Conservation (phyloP, 768 basidiomycete species). For the Tricholoma furcatifolium region DNA sequence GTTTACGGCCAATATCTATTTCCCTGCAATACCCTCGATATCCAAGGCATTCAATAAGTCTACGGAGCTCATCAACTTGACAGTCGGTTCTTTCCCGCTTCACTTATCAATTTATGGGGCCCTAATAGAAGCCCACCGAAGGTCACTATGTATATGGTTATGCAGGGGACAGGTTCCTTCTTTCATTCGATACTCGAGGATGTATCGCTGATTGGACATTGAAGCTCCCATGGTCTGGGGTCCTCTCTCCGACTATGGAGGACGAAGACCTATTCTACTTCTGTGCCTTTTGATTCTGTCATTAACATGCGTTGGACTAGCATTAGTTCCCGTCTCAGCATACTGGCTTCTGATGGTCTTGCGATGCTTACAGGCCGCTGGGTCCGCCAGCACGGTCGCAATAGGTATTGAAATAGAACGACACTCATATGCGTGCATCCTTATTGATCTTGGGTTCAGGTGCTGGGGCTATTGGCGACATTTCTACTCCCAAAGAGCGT, state of each 20-base stretch:
- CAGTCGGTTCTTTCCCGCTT: slow-evolving; percentile 45
- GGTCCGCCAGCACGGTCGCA: slow-evolving; percentile 77
- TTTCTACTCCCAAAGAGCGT: slow-evolving; percentile 69
- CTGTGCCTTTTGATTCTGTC: slow-evolving; percentile 63
- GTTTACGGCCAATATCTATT: slow-evolving; percentile 69
- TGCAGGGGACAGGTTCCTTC: slow-evolving; percentile 56
- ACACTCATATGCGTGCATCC: no score
- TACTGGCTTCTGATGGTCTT: slow-evolving; percentile 82
- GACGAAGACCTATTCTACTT: slow-evolving; percentile 63
- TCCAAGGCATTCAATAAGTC: slow-evolving; percentile 61
- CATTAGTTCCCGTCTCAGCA: slow-evolving; percentile 47
- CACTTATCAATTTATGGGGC: not conserved
- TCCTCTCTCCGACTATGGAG: slow-evolving; percentile 62
- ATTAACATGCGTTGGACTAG: slow-evolving; percentile 62
- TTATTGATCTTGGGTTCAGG: slow-evolving; percentile 30
- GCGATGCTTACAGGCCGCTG: slow-evolving; percentile 77
- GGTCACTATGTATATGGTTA: slow-evolving; percentile 71
- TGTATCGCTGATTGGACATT: not conserved
- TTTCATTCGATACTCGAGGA: not conserved
- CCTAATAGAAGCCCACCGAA: slow-evolving; percentile 16
- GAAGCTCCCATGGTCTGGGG: slow-evolving; percentile 71
- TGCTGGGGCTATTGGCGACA: slow-evolving; percentile 78
- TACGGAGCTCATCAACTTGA: slow-evolving; percentile 73
- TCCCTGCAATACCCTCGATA: slow-evolving; percentile 75
- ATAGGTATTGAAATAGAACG: slow-evolving; percentile 42